phyloP scores from a whole-genome alignment of 331 rosid species.

The Erythrophleum ivorense region DNA sequence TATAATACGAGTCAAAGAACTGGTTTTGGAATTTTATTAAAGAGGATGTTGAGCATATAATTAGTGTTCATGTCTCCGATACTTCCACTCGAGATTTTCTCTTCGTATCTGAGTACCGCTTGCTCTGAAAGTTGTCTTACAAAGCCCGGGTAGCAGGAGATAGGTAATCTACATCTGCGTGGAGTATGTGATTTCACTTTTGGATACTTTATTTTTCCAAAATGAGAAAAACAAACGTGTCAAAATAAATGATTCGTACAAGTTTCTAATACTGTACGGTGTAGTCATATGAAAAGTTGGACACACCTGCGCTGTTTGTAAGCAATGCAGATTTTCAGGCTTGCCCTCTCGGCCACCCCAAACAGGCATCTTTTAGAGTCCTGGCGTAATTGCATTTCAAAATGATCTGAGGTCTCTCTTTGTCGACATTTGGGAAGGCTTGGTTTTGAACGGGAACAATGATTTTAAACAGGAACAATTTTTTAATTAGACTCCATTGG shows the following conservation, averaged over 20 bases:
- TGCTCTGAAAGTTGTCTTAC: not conserved
- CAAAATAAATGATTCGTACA: not conserved
- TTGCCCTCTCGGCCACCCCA: too few relatives aligned
- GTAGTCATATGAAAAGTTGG: too few relatives aligned
- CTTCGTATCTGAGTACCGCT: not conserved
- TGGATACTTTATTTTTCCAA: not conserved
- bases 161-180: not conserved
- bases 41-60: not conserved
- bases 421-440: too few relatives aligned
- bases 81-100: not conserved
- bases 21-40: not conserved
- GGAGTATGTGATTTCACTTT: not conserved
- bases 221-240: not conserved
- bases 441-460: too few relatives aligned
- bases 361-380: too few relatives aligned
- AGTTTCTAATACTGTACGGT: too few relatives aligned
- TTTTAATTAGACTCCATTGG: too few relatives aligned
- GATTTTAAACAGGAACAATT: too few relatives aligned
- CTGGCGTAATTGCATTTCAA: too few relatives aligned
- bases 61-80: not conserved
- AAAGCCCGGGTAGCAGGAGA: not conserved
- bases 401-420: too few relatives aligned
- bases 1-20: constrained; percentile 3
- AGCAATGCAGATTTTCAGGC: too few relatives aligned
- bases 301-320: too few relatives aligned